A percentile compares a stretch with the other conserved stretches of the same genome.
phyloP scores from a whole-genome alignment of 208 protist species.

The Vickermania spadyakhi region DNA sequence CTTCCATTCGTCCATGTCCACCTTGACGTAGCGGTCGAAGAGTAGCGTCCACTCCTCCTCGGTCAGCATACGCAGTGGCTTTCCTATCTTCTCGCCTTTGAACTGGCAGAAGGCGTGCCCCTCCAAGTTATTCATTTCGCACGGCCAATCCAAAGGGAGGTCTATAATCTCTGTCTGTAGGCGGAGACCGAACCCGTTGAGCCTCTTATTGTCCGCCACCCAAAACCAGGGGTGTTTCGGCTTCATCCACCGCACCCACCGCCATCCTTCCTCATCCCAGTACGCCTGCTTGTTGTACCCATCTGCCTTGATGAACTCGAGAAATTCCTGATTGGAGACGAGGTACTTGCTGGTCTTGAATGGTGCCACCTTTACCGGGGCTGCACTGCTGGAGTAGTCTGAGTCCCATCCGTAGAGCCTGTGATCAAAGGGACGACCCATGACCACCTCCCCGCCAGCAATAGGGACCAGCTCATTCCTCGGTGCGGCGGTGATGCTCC shows the following conservation, averaged over 20 bases:
- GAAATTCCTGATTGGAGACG: slow-evolving; percentile 94
- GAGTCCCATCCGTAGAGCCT: slow-evolving; percentile 94
- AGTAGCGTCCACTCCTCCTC: slow-evolving; percentile 86
- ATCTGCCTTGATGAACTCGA: slow-evolving; percentile 74
- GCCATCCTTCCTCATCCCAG: slow-evolving; percentile 96
- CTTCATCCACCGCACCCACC: slow-evolving; percentile 91
- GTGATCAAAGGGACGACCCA: slow-evolving; percentile 69
- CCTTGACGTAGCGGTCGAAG: slow-evolving; percentile 70
- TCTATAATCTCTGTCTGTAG: slow-evolving; percentile 88
- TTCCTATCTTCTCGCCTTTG: slow-evolving; percentile 75
- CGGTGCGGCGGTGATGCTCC: slow-evolving; percentile 19
- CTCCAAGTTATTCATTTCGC: slow-evolving; percentile 94
- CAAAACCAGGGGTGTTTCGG: slow-evolving; percentile 91
- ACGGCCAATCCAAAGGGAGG: slow-evolving; percentile 94
- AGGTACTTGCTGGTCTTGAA: slow-evolving; percentile 93
- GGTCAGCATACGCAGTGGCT: slow-evolving; percentile 78
- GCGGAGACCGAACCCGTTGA: slow-evolving; percentile 79
- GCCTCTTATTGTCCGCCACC: slow-evolving; percentile 63
- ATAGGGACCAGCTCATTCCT: slow-evolving; percentile 79
- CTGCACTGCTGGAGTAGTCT: slow-evolving; percentile 85
- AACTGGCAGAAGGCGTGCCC: slow-evolving; percentile 93
- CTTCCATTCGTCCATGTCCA: slow-evolving; percentile 68
- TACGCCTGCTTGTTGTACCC: slow-evolving; percentile 87
- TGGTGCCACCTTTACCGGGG: slow-evolving; percentile 63
- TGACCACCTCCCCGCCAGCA: slow-evolving; percentile 44